Evolutionary conservation across 163 green algal genomes (phyloP).

Genomic region (Scenedesmus sp.): DNA sequence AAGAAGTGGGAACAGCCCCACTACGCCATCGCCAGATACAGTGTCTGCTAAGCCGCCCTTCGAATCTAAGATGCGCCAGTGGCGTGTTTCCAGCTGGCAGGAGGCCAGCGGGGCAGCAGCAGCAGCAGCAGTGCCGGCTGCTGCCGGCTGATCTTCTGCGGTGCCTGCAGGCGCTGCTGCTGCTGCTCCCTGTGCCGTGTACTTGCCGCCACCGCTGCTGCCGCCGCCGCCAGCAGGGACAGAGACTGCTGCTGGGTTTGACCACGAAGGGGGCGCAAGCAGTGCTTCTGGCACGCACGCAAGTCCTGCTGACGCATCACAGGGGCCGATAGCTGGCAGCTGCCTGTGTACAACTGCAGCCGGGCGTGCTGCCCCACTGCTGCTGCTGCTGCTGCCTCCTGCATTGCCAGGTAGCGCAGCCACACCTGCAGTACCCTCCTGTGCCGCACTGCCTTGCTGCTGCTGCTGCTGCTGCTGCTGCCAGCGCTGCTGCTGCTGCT

Average conservation of each 20-base stretch:
- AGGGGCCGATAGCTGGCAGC: slow-evolving; percentile 8
- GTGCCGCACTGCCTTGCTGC: not conserved
- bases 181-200: not conserved
- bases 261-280: not conserved
- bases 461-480: slow-evolving; percentile 36
- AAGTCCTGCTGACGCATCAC: slow-evolving; percentile 18
- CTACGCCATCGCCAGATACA: slow-evolving; percentile 63
- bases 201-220: not conserved
- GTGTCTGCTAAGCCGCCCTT: slow-evolving; percentile 5
- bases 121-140: not conserved
- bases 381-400: slow-evolving; percentile 13
- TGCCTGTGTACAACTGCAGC: not conserved
- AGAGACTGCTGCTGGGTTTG: not conserved
- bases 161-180: slow-evolving; percentile 12
- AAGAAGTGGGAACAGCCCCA: slow-evolving; percentile 69
- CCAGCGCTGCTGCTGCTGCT: slow-evolving; percentile 3
- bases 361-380: not conserved
- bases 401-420: not conserved
- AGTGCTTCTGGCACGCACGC: slow-evolving; percentile 14
- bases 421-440: not conserved
- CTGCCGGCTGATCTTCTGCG: not conserved
- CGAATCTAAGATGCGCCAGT: slow-evolving; percentile 8
- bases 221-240: not conserved
- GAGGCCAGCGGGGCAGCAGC: not conserved
- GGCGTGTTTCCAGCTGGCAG: slow-evolving; percentile 38